Evolutionary conservation across 306 rosid species (phyloP).

Genomic region (Hylodesmum podocarpum): DNA sequence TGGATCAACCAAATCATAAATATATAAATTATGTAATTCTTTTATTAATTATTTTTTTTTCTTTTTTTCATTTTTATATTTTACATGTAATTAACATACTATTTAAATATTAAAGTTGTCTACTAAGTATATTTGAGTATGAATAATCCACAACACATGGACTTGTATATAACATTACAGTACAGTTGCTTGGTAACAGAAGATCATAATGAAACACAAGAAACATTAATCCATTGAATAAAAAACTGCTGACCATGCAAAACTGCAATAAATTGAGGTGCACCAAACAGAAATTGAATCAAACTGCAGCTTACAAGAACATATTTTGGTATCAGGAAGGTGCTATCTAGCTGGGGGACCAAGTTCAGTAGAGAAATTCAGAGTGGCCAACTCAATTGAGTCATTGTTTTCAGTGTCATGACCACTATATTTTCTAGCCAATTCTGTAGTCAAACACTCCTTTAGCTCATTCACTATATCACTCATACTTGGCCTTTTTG

Average conservation of each 20-base stretch:
- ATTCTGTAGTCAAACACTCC: slow-evolving; percentile 42
- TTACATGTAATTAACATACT: no score
- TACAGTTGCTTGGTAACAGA: slow-evolving; percentile 6
- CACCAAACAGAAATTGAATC: slow-evolving; percentile 11
- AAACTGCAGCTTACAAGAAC: slow-evolving; percentile 5
- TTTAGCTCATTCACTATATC: slow-evolving; percentile 45
- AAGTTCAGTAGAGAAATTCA: slow-evolving; percentile 10
- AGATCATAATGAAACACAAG: neutral
- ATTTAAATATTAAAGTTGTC: no score
- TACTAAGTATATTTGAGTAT: no score
- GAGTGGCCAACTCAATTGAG: neutral
- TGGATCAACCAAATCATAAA: no score
- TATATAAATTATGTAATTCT: no score
- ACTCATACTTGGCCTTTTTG: slow-evolving; percentile 52
- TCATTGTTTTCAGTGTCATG: neutral
- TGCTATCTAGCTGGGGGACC: slow-evolving; percentile 31
- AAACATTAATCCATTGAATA: neutral
- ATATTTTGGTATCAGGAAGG: neutral
- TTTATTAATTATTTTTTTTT: no score
- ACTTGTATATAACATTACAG: neutral
- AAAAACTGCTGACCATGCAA: neutral
- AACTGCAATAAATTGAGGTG: neutral
- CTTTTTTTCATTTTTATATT: no score
- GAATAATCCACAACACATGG: no score
- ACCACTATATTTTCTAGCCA: neutral